Conservation (phyloP, 192 early-diverging fungal species). For the Kickxella alabastrina region DNA sequence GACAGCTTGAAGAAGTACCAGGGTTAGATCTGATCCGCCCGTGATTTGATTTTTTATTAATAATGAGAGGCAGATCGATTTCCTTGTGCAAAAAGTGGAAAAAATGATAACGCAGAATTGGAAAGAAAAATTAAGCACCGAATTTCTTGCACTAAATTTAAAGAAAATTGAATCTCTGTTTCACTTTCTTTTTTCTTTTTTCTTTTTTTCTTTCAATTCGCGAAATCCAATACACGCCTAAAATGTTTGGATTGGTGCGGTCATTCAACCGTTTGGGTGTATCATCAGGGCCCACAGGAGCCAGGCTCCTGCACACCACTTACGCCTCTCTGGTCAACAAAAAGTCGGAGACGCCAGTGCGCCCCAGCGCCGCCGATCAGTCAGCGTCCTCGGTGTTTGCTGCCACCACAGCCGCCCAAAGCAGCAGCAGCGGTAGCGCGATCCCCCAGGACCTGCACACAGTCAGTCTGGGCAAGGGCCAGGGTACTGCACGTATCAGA, state of each 20-base stretch:
- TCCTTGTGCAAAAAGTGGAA: too few relatives aligned
- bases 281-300: not conserved
- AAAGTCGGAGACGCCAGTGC: not conserved
- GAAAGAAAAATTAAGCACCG: too few relatives aligned
- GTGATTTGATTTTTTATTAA: too few relatives aligned
- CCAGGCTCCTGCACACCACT: not conserved
- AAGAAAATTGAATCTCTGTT: not conserved
- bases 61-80: too few relatives aligned
- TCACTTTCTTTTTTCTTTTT: conserved; percentile 1
- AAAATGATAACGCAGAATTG: too few relatives aligned
- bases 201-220: not conserved
- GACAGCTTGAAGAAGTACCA: conserved; percentile 78
- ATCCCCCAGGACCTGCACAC: not conserved
- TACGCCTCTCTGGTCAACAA: too few relatives aligned
- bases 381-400: conserved; percentile 26
- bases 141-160: too few relatives aligned
- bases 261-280: not conserved
- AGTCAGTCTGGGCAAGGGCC: conserved; percentile 12
- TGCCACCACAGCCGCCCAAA: not conserved
- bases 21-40: too few relatives aligned
- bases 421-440: not conserved
- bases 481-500: conserved; percentile 10
- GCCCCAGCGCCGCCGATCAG: not conserved
- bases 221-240: too few relatives aligned
- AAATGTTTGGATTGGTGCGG: conserved; percentile 12